Evolutionary conservation across 1,284 basidiomycete genomes (phyloP), one percentile per base, ranked within the genome.

Genomic region (Cryptococcus maquisensis): DNA sequence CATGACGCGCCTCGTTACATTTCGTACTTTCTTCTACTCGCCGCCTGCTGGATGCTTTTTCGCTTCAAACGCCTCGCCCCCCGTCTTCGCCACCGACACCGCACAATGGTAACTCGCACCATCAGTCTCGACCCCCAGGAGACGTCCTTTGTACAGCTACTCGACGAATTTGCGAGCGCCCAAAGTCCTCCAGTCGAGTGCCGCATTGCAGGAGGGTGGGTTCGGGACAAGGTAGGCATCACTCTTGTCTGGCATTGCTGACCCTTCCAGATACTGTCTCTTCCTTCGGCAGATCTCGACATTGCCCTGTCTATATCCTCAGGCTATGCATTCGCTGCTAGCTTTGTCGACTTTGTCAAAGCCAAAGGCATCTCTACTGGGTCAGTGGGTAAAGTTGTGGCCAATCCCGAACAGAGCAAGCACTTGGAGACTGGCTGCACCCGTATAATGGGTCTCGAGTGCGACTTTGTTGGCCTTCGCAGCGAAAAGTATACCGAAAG

Each of bases 391-490:
- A 90, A 86, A 68, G 93, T 99, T 55, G 90, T 89, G 51, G 87
- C 87, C 58, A 98, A 98, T 67, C 95, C 96, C 0, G 91, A 95
- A 46, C 96, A 98, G 78, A 95, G 90, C 52, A 99, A 99, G 74
- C 96, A 98, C 76, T 81, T 99, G 36, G 95, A 98, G 77, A 98
- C 96, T 0, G 95, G 93, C 0, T 88, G 87, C n/a, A 88, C 92
- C 32, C 84, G 82, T 32, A 79, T 98, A 24, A 80, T 92, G 47
- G 93, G 84, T 3, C 78, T 90, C 45, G 90, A 93, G 55, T 80
- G 98, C 50, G 96, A 99, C 74, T 87, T 98, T 66, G 96, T 98
- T 12, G 98, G 98, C 69, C 79, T 98, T 46, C 80, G 96, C 55
- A 90, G 86, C 59, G 96, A 98, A 74, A 91, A 88, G 62, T 98